Evolutionary conservation across 2,329 filamentous ascomycete species (phyloP).

Genomic region (Apiospora kogelbergensis): DNA sequence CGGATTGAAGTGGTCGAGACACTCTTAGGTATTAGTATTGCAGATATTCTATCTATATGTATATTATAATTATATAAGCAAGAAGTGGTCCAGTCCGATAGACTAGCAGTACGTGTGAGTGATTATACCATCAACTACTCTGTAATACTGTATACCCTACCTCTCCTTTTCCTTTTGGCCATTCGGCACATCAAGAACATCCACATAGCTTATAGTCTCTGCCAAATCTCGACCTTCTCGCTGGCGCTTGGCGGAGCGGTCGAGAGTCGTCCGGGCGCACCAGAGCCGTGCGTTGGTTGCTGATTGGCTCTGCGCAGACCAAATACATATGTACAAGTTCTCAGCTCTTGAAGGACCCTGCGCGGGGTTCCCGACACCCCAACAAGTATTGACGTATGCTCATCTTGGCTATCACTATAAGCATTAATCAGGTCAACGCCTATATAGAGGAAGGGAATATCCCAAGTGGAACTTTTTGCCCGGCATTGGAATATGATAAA

Average conservation of each 20-base stretch:
- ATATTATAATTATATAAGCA: constrained; percentile 1
- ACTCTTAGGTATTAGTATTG: background rate
- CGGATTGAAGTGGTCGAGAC: background rate
- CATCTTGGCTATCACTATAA: background rate
- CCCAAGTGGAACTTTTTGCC: background rate
- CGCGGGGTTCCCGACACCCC: background rate
- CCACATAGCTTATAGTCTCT: background rate
- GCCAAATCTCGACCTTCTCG: background rate
- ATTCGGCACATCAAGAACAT: background rate
- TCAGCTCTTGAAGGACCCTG: background rate
- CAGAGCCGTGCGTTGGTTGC: constrained; percentile 2
- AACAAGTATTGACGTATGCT: background rate
- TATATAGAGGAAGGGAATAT: background rate
- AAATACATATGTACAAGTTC: too few relatives aligned
- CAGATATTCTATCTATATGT: background rate
- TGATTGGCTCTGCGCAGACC: background rate
- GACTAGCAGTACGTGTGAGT: too few relatives aligned
- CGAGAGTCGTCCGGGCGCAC: background rate
- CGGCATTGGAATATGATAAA: background rate
- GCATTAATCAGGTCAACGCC: background rate
- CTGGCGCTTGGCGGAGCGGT: background rate
- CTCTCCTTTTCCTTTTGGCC: background rate
- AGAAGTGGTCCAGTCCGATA: background rate
- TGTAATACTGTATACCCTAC: background rate
- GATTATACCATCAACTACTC: background rate